phyloP scores from a whole-genome alignment of 345 rosid species.

The Pistacia vera region DNA sequence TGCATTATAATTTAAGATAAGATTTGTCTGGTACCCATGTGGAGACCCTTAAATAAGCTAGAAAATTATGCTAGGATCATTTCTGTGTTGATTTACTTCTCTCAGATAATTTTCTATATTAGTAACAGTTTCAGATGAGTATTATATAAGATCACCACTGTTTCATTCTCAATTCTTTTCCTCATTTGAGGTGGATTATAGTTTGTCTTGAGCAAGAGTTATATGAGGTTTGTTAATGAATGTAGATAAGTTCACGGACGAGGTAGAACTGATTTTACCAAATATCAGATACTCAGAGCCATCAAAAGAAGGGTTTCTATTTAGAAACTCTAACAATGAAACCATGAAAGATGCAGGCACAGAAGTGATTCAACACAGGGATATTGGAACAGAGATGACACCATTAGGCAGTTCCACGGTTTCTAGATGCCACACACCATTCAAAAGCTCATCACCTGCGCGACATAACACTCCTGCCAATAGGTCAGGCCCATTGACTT shows the following conservation, averaged over 20 bases:
- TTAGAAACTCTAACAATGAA: slow-evolving; percentile 48
- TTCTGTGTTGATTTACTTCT: background rate
- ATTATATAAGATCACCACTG: background rate
- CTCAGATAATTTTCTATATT: background rate
- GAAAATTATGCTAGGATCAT: background rate
- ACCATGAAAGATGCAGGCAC: slow-evolving; percentile 55
- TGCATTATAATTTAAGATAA: slow-evolving; percentile 5
- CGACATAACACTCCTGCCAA: slow-evolving; percentile 90
- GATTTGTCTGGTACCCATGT: no score
- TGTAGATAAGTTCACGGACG: slow-evolving; percentile 81
- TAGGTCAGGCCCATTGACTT: slow-evolving; percentile 80
- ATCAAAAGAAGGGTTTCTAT: slow-evolving; percentile 76
- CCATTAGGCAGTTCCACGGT: slow-evolving; percentile 78
- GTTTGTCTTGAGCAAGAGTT: slow-evolving; percentile 15
- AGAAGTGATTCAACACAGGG: slow-evolving; percentile 62
- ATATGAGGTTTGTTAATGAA: slow-evolving; percentile 19
- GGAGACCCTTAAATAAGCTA: background rate
- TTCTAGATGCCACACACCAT: slow-evolving; percentile 88
- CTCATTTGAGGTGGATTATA: background rate
- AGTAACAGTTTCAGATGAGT: background rate
- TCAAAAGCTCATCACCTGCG: slow-evolving; percentile 71
- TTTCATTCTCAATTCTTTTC: background rate
- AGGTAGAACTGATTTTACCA: slow-evolving; percentile 60
- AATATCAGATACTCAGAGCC: slow-evolving; percentile 48
- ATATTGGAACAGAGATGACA: slow-evolving; percentile 92